phyloP scores from a whole-genome alignment of 768 basidiomycete genomes.

The Boletales sp. region DNA sequence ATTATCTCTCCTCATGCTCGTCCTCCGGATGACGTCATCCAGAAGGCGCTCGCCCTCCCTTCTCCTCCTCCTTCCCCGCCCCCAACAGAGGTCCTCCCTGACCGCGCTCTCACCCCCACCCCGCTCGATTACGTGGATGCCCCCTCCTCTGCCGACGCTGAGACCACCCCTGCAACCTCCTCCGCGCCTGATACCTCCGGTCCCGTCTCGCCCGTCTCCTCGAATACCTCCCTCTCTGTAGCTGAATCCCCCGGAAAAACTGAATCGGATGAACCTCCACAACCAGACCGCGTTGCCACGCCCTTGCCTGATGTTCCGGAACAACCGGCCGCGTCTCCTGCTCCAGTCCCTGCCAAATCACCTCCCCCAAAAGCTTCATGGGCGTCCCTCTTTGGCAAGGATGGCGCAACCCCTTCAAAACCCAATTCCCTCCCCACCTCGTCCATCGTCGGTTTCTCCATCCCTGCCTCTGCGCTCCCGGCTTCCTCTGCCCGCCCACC shows the following conservation, averaged over 20 bases:
- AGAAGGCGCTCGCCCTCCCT: conserved; percentile 48
- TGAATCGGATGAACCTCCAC: not conserved
- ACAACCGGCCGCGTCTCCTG: not conserved
- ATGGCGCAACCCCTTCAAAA: conserved; percentile 38
- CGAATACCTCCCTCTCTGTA: conserved; percentile 54
- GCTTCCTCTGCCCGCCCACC: conserved; percentile 20
- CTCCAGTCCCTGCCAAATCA: conserved; percentile 21
- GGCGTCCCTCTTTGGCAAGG: conserved; percentile 65
- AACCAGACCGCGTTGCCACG: conserved; percentile 11
- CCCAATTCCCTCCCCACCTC: conserved; percentile 61
- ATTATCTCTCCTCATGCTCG: conserved; percentile 64
- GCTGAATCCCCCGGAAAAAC: conserved; percentile 21
- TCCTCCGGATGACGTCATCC: conserved; percentile 58
- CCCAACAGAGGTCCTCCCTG: conserved; percentile 11
- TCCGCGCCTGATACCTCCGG: conserved; percentile 46
- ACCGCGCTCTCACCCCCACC: conserved; percentile 1
- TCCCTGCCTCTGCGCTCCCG: conserved; percentile 45
- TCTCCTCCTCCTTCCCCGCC: conserved; percentile 49
- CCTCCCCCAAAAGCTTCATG: conserved; percentile 58
- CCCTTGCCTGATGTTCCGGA: conserved; percentile 10
- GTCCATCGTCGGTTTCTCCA: conserved; percentile 68
- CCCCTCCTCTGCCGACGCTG: conserved; percentile 40
- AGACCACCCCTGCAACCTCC: conserved; percentile 48
- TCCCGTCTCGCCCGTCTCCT: conserved; percentile 55
- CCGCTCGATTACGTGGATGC: conserved; percentile 30